A percentile compares a stretch with the other conserved stretches of the same genome.
Conservation (phyloP, 2,329 filamentous ascomycete genomes). For the Neocucurbitaria cava region DNA sequence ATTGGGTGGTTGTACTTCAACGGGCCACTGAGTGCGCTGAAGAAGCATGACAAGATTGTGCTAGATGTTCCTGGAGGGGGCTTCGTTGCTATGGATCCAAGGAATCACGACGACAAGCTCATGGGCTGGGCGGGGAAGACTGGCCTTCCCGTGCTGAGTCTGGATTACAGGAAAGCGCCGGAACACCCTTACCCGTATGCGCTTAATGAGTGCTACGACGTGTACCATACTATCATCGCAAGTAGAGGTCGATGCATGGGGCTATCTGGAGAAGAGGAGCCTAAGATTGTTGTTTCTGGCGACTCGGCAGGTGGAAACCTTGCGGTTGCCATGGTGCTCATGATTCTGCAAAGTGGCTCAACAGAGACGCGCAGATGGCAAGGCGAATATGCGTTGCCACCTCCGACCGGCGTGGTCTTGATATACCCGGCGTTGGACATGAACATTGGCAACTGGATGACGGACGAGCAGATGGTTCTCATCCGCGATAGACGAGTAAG, state of each 20-base stretch:
- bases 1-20: constrained; percentile 94
- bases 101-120: constrained; percentile 92
- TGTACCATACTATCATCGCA: constrained; percentile 76
- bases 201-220: constrained; percentile 86
- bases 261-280: constrained; percentile 69
- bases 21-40: constrained; percentile 78
- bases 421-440: constrained; percentile 93
- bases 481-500: constrained; percentile 83
- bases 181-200: constrained; percentile 87
- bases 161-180: constrained; percentile 90
- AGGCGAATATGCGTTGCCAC: constrained; percentile 66
- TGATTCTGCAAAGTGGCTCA: constrained; percentile 81
- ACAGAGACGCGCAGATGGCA: constrained; percentile 63
- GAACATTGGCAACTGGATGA: constrained; percentile 99
- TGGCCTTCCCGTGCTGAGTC: constrained; percentile 84
- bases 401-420: constrained; percentile 82
- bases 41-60: constrained; percentile 77
- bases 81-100: constrained; percentile 96
- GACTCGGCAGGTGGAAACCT: constrained; percentile 86
- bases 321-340: constrained; percentile 80
- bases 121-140: constrained; percentile 90
- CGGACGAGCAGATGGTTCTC: constrained; percentile 93
- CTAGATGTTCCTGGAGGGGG: constrained; percentile 93
- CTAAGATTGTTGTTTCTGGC: constrained; percentile 75
- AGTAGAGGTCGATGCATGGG: constrained; percentile 79